These are phyloP conservation scores for Dorcoceras hygrometricum DNA, from an alignment of 257 asterid genomes.

Conservation along the genomic window DNA sequence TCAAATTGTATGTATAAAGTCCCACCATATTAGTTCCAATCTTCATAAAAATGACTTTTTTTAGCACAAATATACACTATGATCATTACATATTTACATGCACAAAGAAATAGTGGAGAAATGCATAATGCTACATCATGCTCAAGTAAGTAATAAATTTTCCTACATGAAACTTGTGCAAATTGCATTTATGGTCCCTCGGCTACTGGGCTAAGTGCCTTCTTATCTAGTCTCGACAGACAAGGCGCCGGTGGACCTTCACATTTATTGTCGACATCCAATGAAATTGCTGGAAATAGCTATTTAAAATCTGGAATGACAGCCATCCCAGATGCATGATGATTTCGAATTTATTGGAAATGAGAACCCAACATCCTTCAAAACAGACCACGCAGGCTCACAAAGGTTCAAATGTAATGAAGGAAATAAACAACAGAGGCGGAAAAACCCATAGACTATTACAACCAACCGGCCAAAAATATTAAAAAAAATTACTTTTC, in stretches of 20 bases:
- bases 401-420: not conserved
- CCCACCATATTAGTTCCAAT: not conserved
- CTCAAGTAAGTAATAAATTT: conserved; percentile 1
- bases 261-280: not conserved
- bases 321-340: conserved; percentile 10
- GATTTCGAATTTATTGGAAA: not conserved
- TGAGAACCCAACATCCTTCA: not conserved
- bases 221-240: not conserved
- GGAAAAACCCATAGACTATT: not conserved
- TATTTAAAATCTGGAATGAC: not conserved
- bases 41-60: not conserved
- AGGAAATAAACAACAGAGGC: not conserved
- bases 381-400: conserved; percentile 10
- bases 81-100: too few species aligned
- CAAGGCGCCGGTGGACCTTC: conserved; percentile 2
- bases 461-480: not conserved
- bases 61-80: not conserved
- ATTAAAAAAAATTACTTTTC: not conserved
- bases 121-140: not conserved
- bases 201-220: not conserved
- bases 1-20: not conserved
- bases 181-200: not conserved
- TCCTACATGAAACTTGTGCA: not conserved
- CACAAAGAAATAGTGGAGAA: not conserved
- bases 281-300: not conserved